Conservation (phyloP, 2,329 filamentous ascomycete genomes). For the Colletotrichum eleusines region DNA sequence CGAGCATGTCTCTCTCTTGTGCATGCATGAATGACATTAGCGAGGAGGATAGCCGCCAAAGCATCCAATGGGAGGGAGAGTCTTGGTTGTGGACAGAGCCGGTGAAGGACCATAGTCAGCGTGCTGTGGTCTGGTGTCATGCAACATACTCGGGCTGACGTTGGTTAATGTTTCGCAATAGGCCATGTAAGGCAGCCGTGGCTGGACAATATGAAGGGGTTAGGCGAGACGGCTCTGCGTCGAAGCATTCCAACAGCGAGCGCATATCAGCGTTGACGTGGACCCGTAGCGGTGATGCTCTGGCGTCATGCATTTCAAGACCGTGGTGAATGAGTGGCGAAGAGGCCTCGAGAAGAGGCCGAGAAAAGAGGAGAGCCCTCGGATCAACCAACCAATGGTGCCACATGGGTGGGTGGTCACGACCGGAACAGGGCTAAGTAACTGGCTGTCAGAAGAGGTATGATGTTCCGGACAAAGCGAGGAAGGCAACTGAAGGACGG, state of each 20-base stretch:
- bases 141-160: neutral
- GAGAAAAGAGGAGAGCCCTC: neutral
- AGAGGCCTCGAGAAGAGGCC: conserved; percentile 22
- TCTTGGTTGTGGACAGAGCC: neutral
- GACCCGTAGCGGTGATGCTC: neutral
- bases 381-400: neutral
- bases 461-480: neutral
- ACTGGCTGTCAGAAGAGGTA: neutral
- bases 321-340: conserved; percentile 17
- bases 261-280: conserved; percentile 3
- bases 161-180: conserved; percentile 14
- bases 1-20: neutral
- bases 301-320: conserved; percentile 1
- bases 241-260: neutral
- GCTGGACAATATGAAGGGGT: neutral
- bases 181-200: conserved; percentile 9
- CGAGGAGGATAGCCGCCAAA: conserved; percentile 5
- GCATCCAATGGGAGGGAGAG: neutral
- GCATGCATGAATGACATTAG: conserved; percentile 26
- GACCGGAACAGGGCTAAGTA: neutral
- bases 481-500: neutral
- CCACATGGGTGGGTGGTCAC: neutral
- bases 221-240: neutral
- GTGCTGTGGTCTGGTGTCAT: neutral
- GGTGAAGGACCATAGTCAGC: neutral